Evolutionary conservation across 2,329 filamentous ascomycete species (phyloP), one percentile per base, ranked within the genome.

Genomic region (Diplodia sapinea): DNA sequence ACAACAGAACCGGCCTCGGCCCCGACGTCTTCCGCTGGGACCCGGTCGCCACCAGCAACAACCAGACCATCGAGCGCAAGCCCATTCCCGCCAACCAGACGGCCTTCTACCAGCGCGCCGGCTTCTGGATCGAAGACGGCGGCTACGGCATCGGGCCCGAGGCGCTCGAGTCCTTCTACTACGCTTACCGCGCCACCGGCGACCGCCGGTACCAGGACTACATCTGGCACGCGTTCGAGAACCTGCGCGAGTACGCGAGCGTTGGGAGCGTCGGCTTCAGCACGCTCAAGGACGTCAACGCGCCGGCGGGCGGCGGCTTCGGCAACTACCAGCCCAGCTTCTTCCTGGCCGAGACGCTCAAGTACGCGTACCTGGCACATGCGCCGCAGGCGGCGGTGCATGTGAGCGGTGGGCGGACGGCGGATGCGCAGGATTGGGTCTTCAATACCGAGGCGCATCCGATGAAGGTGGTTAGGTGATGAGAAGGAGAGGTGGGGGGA

Each of bases 291-390:
- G 78, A 96, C 75, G 91, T 96, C 55, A 92, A 91, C 72, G 80
- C 79, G 2, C 72, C 74, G 3, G 83, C 82, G 31, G 91, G 91
- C 9, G 90, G 90, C 0, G 79, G 79, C 0, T 88, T 85, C 69
- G 78, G 79, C 50, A 87, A 96, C 76, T 89, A 90, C 76, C 91
- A 94, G 83, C 92, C 96, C 79, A 94, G 90, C 73, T 96, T 95
- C 80, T 89, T 91, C 82, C 93, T 96, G 77, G 92, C 93, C 0
- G 93, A 96, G 82, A 91, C 94, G 70, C 76, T 96, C 77, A 96
- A 96, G 83, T 96, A 96, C 77, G 82, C 86, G 68, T 96, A 91
- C 79, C 77, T 96, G 72, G 91, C 91, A 68, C 87, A 89, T 74
- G 84, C 86, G 0, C 81, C 79, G 69, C 78, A 72, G 72, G 74